Evolutionary conservation across 1,284 basidiomycete species (phyloP), one percentile per base, ranked within the genome.

Genomic region (Ganoderma multipileum): DNA sequence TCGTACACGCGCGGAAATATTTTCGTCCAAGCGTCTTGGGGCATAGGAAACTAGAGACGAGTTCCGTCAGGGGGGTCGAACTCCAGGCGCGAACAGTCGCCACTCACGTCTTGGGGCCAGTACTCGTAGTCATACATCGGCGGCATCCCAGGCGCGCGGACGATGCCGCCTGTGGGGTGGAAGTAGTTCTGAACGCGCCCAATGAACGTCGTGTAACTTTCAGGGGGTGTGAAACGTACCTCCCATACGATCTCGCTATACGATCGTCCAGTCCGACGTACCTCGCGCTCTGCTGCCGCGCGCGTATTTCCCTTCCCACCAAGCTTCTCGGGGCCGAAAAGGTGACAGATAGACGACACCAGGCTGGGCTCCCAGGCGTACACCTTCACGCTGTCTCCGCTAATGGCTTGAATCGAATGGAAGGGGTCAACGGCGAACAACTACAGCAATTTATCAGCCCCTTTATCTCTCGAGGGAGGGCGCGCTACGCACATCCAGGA

Each of bases 111-210:
- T 50, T 78, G 76, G 4, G 76, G 74, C 28, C 63, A 59, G 16
- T 64, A 55, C 60, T 77, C 76, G 30, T 76, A 65, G 59, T 76
- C 74, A 44, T 76, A 73, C 68, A 76, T 73, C 0, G 72, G 69
- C 28, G 75, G 71, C 36, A 77, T 50, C 2, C 70, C 75, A 0
- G 75, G 74, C 20, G 74, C 61, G 1, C 61, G 55, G 1, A 75
- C 41, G 1, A 77, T 33, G 1, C 61, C 41, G 1, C 67, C 71
- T 6, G 57, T 38, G 26, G 50, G 18, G 5, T 47, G 39, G 30
- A 69, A 71, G 0, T 57, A n/a, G 1, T 74, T 58, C 75, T 76
- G 23, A 28, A 23, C 12, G 30, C 12, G 28, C 41, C 30, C 14
- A 26, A 23, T 44, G 9, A 23, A n/a, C 30, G 18, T 26, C 12